Conservation (phyloP, 1,139 yeast species). For the Sugiyamaella grinbergsii region DNA sequence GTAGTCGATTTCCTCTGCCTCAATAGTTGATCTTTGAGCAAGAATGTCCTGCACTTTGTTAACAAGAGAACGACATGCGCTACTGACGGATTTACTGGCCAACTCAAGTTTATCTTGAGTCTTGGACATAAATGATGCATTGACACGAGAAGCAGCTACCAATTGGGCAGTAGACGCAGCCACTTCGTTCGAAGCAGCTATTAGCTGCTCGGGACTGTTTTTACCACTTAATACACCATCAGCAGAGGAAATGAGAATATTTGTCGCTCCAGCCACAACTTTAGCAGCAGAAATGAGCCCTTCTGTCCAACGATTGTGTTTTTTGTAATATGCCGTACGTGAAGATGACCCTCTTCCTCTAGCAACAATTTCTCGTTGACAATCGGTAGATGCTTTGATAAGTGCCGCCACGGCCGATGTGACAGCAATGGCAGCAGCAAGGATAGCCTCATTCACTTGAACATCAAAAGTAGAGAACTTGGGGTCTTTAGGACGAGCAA, state of each 20-base stretch:
- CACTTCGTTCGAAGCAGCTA: constrained; percentile 89
- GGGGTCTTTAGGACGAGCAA: constrained; percentile 55
- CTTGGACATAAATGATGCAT: constrained; percentile 74
- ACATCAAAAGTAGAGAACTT: constrained; percentile 59
- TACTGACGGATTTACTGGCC: constrained; percentile 68
- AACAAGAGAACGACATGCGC: constrained; percentile 75
- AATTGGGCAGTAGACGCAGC: constrained; percentile 93
- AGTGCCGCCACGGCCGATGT: constrained; percentile 76
- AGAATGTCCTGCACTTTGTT: constrained; percentile 66
- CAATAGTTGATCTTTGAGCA: constrained; percentile 42
- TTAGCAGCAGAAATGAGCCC: constrained; percentile 90
- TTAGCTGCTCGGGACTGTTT: constrained; percentile 77
- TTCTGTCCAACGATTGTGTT: constrained; percentile 92
- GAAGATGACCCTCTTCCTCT: constrained; percentile 68
- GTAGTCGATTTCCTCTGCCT: constrained; percentile 59
- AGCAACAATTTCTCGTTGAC: constrained; percentile 80
- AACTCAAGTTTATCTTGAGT: constrained; percentile 74
- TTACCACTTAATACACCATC: constrained; percentile 72
- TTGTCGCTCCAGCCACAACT: constrained; percentile 84
- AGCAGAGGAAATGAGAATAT: constrained; percentile 76
- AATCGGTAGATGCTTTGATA: constrained; percentile 75
- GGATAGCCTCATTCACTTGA: constrained; percentile 75
- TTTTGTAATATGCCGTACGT: constrained; percentile 77
- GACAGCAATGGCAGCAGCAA: constrained; percentile 78
- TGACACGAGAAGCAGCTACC: constrained; percentile 89